These are phyloP conservation scores for Gloeopeniophorella convolvens DNA, from an alignment of 768 basidiomycete genomes.

Conservation along the genomic window DNA sequence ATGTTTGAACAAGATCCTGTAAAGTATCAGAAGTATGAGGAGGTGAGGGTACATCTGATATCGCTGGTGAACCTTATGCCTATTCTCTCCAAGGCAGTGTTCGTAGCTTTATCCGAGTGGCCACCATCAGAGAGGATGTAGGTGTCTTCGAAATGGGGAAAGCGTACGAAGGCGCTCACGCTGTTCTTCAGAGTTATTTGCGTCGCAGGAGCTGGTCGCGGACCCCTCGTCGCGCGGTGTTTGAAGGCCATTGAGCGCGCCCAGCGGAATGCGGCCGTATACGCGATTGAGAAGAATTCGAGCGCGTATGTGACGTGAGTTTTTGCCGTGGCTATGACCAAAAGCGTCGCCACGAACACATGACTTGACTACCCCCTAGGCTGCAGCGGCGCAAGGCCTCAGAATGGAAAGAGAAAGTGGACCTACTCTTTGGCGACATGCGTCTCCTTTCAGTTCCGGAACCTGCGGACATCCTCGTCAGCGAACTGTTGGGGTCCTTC, in stretches of 20 bases:
- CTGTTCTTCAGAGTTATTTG: constrained; percentile 58
- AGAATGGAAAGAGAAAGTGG: constrained; percentile 80
- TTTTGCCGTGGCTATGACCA: background rate
- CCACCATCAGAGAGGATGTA: constrained; percentile 56
- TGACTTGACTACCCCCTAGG: constrained; percentile 36
- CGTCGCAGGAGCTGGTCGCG: constrained; percentile 92
- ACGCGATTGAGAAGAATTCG: constrained; percentile 95
- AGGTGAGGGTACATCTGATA: constrained; percentile 40
- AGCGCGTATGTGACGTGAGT: constrained; percentile 92
- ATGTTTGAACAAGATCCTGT: constrained; percentile 97
- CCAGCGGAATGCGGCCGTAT: constrained; percentile 55
- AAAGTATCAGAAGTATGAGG: constrained; percentile 93
- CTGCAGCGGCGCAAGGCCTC: constrained; percentile 73
- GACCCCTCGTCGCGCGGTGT: constrained; percentile 84
- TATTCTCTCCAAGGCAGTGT: constrained; percentile 55
- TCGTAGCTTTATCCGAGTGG: constrained; percentile 69
- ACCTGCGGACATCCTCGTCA: constrained; percentile 86
- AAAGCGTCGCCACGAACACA: constrained; percentile 14
- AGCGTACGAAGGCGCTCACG: background rate
- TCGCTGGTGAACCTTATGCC: background rate
- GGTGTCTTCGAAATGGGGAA: constrained; percentile 26
- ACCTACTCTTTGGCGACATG: constrained; percentile 95
- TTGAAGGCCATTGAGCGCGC: constrained; percentile 70
- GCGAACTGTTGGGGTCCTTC: constrained; percentile 93
- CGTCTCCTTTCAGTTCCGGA: constrained; percentile 76